phyloP scores from a whole-genome alignment of 2,329 filamentous ascomycete species.

The Nothophaeocryptopus gaeumannii region DNA sequence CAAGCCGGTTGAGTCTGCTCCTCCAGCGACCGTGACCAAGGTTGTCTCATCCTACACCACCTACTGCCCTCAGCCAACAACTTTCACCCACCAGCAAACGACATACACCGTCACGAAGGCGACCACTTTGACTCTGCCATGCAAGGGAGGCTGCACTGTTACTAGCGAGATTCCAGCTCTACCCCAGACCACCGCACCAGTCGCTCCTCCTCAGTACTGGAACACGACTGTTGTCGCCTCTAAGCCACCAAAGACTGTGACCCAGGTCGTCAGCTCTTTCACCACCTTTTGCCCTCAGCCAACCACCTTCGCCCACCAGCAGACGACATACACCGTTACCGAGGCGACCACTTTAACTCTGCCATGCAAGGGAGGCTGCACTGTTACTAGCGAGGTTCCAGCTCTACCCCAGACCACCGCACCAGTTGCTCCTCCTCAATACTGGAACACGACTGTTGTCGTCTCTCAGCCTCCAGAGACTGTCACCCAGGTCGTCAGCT shows the following conservation, averaged over 20 bases:
- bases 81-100: conserved; percentile 60
- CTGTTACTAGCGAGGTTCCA: conserved; percentile 8
- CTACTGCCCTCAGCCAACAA: conserved; percentile 67
- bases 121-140: conserved; percentile 29
- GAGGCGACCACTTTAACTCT: conserved; percentile 29
- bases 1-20: conserved; percentile 3
- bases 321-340: conserved; percentile 67
- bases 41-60: conserved; percentile 64
- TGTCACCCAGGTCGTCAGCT: conserved; percentile 62
- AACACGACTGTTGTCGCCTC: background rate
- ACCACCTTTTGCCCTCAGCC: conserved; percentile 70
- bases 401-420: background rate
- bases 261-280: conserved; percentile 62
- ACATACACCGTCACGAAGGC: conserved; percentile 64
- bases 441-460: background rate
- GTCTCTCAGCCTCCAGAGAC: conserved; percentile 49
- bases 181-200: background rate
- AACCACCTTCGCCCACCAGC: conserved; percentile 62
- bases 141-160: conserved; percentile 17
- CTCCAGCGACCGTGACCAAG: conserved; percentile 50
- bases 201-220: background rate
- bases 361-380: conserved; percentile 19
- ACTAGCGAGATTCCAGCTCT: conserved; percentile 2
- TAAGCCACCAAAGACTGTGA: conserved; percentile 54
- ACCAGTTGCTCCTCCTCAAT: background rate